Evolutionary conservation across 371 early-diverging fungal genomes (phyloP).

Genomic region (Mortierella sp.): DNA sequence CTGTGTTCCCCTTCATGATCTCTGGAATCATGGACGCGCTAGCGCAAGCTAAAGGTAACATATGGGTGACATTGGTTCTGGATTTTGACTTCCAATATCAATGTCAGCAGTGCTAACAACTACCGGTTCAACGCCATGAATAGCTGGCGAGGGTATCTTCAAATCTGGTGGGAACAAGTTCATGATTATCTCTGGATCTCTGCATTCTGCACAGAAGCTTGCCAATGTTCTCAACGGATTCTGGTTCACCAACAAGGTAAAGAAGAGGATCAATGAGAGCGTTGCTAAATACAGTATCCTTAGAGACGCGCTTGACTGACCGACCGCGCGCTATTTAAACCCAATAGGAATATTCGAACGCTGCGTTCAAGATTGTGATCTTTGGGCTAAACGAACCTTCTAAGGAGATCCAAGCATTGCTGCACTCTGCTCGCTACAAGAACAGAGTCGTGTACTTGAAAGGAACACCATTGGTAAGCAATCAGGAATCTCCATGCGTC

Average conservation of each 20-base stretch:
- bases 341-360: slow-evolving; percentile 56
- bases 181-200: slow-evolving; percentile 56
- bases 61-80: not conserved
- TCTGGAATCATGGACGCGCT: slow-evolving; percentile 70
- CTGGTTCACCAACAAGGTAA: slow-evolving; percentile 58
- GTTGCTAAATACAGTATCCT: too few relatives aligned
- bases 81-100: too few relatives aligned
- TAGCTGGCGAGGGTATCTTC: slow-evolving; percentile 58
- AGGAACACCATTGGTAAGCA: slow-evolving; percentile 49
- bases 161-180: slow-evolving; percentile 53
- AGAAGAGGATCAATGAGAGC: too few relatives aligned
- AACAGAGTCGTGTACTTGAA: slow-evolving; percentile 55
- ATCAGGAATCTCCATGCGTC: too few relatives aligned
- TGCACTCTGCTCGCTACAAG: slow-evolving; percentile 56
- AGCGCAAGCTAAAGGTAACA: slow-evolving; percentile 65
- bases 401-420: slow-evolving; percentile 65
- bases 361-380: slow-evolving; percentile 65
- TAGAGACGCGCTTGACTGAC: too few relatives aligned
- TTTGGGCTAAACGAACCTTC: slow-evolving; percentile 67
- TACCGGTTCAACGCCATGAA: not conserved
- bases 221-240: slow-evolving; percentile 57
- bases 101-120: not conserved
- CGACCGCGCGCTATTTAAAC: slow-evolving; percentile 55
- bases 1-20: slow-evolving; percentile 74
- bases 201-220: slow-evolving; percentile 54